phyloP scores from a whole-genome alignment of 345 rosid species.

The Pistacia integerrima region DNA sequence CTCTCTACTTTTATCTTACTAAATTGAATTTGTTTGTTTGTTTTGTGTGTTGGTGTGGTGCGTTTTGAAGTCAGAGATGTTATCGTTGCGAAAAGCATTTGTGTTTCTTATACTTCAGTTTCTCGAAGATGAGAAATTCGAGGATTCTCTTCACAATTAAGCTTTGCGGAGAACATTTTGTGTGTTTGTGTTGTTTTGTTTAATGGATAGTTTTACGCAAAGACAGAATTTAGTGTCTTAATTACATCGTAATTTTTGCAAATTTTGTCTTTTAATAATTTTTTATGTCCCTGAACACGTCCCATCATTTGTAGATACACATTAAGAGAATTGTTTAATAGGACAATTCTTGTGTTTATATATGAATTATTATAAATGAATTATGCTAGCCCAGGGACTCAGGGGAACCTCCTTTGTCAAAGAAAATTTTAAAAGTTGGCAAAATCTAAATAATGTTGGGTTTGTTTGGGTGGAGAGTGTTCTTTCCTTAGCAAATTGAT shows the following conservation, averaged over 20 bases:
- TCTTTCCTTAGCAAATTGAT: too few relatives aligned
- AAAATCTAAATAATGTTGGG: background rate
- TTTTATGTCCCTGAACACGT: too few relatives aligned
- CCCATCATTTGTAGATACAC: background rate
- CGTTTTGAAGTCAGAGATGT: slow-evolving; percentile 37
- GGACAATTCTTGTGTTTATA: too few relatives aligned
- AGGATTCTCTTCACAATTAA: slow-evolving; percentile 86
- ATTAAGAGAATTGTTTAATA: too few relatives aligned
- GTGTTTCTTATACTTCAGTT: slow-evolving; percentile 94
- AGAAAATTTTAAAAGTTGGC: background rate
- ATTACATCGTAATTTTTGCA: too few relatives aligned
- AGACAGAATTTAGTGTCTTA: too few relatives aligned
- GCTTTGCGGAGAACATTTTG: background rate
- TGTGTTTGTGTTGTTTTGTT: background rate
- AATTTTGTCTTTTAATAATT: too few relatives aligned
- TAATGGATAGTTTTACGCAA: too few relatives aligned
- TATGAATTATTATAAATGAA: too few relatives aligned
- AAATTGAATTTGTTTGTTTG: too few relatives aligned
- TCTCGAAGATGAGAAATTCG: slow-evolving; percentile 88
- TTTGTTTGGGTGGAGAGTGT: background rate
- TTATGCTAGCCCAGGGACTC: too few relatives aligned
- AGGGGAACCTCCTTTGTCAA: too few relatives aligned
- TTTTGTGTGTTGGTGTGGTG: background rate
- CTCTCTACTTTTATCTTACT: slow-evolving; percentile 33
- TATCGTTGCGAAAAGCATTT: slow-evolving; percentile 81